Percentiles rank a stretch among this genome's conserved stretches.
Conservation (phyloP, 2,329 filamentous ascomycete species). For the Trichoderma sp. region DNA sequence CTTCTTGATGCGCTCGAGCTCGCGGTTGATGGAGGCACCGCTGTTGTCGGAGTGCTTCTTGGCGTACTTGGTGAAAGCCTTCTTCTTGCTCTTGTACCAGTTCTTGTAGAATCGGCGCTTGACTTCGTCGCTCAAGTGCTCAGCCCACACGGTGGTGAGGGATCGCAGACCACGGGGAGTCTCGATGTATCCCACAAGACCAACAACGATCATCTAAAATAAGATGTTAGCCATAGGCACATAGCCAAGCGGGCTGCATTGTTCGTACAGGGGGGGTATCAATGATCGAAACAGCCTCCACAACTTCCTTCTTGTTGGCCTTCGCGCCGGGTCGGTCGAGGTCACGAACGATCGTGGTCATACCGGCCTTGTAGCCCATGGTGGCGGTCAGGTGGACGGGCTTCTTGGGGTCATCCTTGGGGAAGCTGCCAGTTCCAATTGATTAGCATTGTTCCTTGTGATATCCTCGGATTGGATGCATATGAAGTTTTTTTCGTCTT, state of each 20-base stretch:
- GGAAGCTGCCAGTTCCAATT: slow-evolving; percentile 66
- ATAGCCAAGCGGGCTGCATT: slow-evolving; percentile 78
- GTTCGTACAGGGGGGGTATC: slow-evolving; percentile 93
- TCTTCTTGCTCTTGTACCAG: slow-evolving; percentile 99
- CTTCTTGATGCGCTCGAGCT: slow-evolving; percentile 99
- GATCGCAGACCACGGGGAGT: slow-evolving; percentile 98
- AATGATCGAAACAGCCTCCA: slow-evolving; percentile 84
- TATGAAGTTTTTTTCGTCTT: background rate
- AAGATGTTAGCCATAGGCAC: slow-evolving; percentile 70
- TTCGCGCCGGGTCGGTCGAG: slow-evolving; percentile 98
- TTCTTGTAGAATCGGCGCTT: slow-evolving; percentile 99
- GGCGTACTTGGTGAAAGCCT: slow-evolving; percentile 99
- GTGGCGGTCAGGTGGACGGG: slow-evolving; percentile 96
- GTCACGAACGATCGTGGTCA: slow-evolving; percentile 99
- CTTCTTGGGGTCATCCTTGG: slow-evolving; percentile 99
- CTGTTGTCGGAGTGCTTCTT: slow-evolving; percentile 98
- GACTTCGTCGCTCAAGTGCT: slow-evolving; percentile 97
- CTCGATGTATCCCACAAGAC: slow-evolving; percentile 99
- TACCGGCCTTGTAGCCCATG: slow-evolving; percentile 99
- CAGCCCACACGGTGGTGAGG: slow-evolving; percentile 98
- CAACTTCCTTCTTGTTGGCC: slow-evolving; percentile 98
- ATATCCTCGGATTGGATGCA: background rate
- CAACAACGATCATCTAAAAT: slow-evolving; percentile 96
- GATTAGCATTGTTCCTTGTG: slow-evolving; percentile 27
- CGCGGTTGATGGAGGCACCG: slow-evolving; percentile 87